Evolutionary conservation across 2,329 filamentous ascomycete genomes (phyloP).

Genomic region (Tolypocladium nubicola): DNA sequence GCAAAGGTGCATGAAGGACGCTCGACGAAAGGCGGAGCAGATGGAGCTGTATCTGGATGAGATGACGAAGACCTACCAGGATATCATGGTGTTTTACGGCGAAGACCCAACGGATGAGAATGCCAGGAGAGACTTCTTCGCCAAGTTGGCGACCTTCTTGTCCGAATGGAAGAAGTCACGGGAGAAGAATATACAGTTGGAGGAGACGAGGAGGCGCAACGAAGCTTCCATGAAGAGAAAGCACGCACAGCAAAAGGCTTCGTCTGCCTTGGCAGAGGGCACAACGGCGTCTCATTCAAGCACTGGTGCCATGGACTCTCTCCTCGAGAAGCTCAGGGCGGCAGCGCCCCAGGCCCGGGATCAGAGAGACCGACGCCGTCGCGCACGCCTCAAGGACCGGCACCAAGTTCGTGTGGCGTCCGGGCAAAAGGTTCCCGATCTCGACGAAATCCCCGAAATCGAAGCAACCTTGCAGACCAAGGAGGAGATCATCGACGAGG

Average conservation of each 20-base stretch:
- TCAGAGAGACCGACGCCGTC: conserved; percentile 76
- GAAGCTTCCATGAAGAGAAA: conserved; percentile 92
- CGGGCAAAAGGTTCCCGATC: conserved; percentile 74
- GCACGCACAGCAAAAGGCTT: conserved; percentile 55
- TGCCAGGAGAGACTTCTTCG: conserved; percentile 88
- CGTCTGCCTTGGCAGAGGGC: conserved; percentile 26
- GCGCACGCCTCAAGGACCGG: conserved; percentile 79
- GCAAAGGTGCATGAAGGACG: conserved; percentile 92
- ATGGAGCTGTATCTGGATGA: conserved; percentile 89
- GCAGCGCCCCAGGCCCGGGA: conserved; percentile 85
- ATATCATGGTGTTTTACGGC: conserved; percentile 94
- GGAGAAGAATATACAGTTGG: conserved; percentile 78
- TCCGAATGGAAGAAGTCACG: conserved; percentile 91
- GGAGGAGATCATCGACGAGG: conserved; percentile 32
- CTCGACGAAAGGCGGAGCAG: conserved; percentile 88
- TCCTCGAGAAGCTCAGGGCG: conserved; percentile 88
- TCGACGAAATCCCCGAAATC: conserved; percentile 49
- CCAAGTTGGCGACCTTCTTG: conserved; percentile 84
- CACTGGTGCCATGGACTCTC: conserved; percentile 88
- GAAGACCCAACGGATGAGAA: conserved; percentile 89
- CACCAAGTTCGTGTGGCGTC: conserved; percentile 85
- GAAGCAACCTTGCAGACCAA: conserved; percentile 27
- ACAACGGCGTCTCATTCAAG: conserved; percentile 54
- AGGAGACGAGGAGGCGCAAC: conserved; percentile 75
- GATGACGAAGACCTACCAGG: conserved; percentile 82